A percentile compares a stretch with the other conserved stretches of the same genome.
phyloP scores from a whole-genome alignment of 2,329 filamentous ascomycete species.

The Fonsecaea erecta region DNA sequence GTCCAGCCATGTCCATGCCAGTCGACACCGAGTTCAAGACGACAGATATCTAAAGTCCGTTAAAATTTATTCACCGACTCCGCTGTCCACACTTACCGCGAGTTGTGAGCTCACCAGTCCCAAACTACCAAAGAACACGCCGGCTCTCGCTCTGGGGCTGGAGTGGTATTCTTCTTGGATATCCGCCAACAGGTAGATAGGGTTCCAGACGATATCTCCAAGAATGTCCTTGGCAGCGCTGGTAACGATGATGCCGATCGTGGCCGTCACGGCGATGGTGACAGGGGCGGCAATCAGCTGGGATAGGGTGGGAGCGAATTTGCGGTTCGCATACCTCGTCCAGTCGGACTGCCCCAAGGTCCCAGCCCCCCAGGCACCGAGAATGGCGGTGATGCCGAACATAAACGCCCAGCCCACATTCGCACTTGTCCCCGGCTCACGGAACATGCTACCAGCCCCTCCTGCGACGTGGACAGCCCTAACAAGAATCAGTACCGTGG shows the following conservation, averaged over 20 bases:
- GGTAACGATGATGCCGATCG: constrained; percentile 47
- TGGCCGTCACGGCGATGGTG: constrained; percentile 45
- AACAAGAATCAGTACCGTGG: constrained; percentile 4
- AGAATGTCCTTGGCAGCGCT: constrained; percentile 40
- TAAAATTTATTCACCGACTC: not conserved
- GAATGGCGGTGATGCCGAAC: constrained; percentile 39
- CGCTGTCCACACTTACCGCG: constrained; percentile 36
- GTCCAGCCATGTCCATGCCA: constrained; percentile 53
- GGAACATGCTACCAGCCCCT: constrained; percentile 36
- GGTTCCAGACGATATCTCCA: constrained; percentile 47
- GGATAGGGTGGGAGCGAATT: constrained; percentile 38
- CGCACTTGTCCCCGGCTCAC: constrained; percentile 25
- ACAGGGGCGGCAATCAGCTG: constrained; percentile 43
- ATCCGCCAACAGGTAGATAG: constrained; percentile 45
- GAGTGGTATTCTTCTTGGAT: constrained; percentile 43
- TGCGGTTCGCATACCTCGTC: constrained; percentile 40
- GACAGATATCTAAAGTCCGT: constrained; percentile 39
- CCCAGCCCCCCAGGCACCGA: constrained; percentile 39
- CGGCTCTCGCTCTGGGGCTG: constrained; percentile 44
- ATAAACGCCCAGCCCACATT: constrained; percentile 37
- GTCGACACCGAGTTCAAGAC: constrained; percentile 55
- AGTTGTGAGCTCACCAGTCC: constrained; percentile 45
- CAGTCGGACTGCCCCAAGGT: constrained; percentile 39
- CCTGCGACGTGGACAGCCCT: constrained; percentile 34
- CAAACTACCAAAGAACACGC: constrained; percentile 47